phyloP scores from a whole-genome alignment of 2,329 filamentous ascomycete species.

The Tothia fuscella region DNA sequence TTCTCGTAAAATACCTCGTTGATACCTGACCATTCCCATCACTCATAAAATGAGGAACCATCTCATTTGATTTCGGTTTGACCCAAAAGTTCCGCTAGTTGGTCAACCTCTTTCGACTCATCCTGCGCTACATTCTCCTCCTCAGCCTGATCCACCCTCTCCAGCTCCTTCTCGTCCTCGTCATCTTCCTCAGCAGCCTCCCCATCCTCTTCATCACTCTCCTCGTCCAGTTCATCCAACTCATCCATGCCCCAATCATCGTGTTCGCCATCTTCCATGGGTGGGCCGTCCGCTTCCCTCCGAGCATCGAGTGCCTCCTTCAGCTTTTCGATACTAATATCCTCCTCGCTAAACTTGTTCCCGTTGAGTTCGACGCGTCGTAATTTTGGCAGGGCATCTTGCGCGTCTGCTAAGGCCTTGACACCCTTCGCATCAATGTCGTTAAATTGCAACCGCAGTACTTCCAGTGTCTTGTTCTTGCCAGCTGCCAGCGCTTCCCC shows the following conservation, averaged over 20 bases:
- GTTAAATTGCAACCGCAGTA: conserved; percentile 81
- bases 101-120: conserved; percentile 69
- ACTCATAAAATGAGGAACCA: no score
- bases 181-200: conserved; percentile 59
- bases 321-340: conserved; percentile 56
- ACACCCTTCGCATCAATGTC: conserved; percentile 74
- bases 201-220: conserved; percentile 64
- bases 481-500: conserved; percentile 62
- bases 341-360: conserved; percentile 86
- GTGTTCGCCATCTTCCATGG: conserved; percentile 39
- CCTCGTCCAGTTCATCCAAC: conserved; percentile 70
- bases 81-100: conserved; percentile 60
- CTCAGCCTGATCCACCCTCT: conserved; percentile 54
- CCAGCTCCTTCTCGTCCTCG: conserved; percentile 47
- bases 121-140: conserved; percentile 59
- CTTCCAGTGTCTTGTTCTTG: conserved; percentile 67
- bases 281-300: conserved; percentile 45
- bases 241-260: conserved; percentile 45
- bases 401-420: conserved; percentile 57
- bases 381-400: conserved; percentile 57
- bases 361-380: conserved; percentile 89
- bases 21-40: no score
- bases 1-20: no score
- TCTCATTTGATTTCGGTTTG: conserved; percentile 45
- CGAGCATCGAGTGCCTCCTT: conserved; percentile 57